Percentiles rank a stretch among this genome's conserved stretches.
These are phyloP conservation scores for Penicillium soppii DNA, from an alignment of 495 filamentous ascomycete genomes.

Conservation along the genomic window DNA sequence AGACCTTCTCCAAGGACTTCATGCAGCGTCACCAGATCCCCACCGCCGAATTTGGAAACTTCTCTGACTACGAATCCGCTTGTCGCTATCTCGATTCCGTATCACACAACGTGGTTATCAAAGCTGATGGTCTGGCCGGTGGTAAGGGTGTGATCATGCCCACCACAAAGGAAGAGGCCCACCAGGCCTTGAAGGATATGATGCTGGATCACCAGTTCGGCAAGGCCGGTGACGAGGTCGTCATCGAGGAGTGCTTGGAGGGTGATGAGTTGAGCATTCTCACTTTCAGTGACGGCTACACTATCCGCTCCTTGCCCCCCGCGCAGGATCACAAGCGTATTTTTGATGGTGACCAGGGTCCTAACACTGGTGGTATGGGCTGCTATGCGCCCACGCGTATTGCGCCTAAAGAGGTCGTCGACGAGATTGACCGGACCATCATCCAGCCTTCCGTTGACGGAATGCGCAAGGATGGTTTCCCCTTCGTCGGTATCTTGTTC, in stretches of 20 bases:
- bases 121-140: conserved; percentile 81
- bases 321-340: conserved; percentile 97
- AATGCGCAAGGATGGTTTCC: conserved; percentile 76
- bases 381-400: conserved; percentile 92
- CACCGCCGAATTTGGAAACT: conserved; percentile 87
- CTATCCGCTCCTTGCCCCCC: conserved; percentile 78
- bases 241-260: conserved; percentile 92
- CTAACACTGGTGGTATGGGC: conserved; percentile 98
- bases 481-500: conserved; percentile 86
- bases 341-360: conserved; percentile 84
- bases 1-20: conserved; percentile 97
- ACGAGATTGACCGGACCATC: conserved; percentile 76
- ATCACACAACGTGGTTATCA: conserved; percentile 79
- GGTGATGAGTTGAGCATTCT: conserved; percentile 92
- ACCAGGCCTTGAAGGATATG: conserved; percentile 77
- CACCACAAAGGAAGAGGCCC: conserved; percentile 74
- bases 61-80: conserved; percentile 77
- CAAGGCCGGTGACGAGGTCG: conserved; percentile 82
- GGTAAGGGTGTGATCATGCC: conserved; percentile 94
- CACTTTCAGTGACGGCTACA: conserved; percentile 87
- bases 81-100: conserved; percentile 72
- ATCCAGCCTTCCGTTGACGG: conserved; percentile 87
- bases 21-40: conserved; percentile 91
- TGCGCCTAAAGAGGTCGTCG: conserved; percentile 69
- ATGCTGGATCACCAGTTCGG: conserved; percentile 91